A percentile compares a stretch with the other conserved stretches of the same genome.
phyloP scores from a whole-genome alignment of 2,329 filamentous ascomycete genomes.

The Arthrinium puccinioides region DNA sequence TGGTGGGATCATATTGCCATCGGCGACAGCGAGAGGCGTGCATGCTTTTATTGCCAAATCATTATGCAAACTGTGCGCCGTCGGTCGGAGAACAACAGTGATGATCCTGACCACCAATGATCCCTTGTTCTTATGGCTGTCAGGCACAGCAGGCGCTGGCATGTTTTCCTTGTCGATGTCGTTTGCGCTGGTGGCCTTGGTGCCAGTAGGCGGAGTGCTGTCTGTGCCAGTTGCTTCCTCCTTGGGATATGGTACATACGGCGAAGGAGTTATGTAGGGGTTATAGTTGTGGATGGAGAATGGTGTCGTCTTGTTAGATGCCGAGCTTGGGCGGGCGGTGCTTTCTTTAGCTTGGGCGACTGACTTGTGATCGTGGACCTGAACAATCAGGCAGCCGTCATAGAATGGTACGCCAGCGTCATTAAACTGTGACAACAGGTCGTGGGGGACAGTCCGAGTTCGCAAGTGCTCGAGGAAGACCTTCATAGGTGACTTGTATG shows the following conservation, averaged over 20 bases:
- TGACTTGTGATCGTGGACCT: conserved; percentile 82
- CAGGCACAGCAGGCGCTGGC: conserved; percentile 40
- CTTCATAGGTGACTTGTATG: conserved; percentile 88
- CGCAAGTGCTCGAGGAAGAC: conserved; percentile 71
- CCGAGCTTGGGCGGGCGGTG: conserved; percentile 42
- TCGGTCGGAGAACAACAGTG: conserved; percentile 81
- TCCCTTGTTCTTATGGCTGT: conserved; percentile 33
- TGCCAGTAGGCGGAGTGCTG: conserved; percentile 19
- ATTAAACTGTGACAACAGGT: conserved; percentile 74
- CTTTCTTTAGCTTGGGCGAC: conserved; percentile 50
- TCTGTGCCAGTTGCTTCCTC: conserved; percentile 27
- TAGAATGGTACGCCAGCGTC: conserved; percentile 73
- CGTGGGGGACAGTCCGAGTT: conserved; percentile 75
- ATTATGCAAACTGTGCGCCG: conserved; percentile 63
- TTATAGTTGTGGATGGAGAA: conserved; percentile 93
- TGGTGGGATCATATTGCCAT: conserved; percentile 45
- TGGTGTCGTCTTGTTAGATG: conserved; percentile 55
- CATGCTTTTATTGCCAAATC: conserved; percentile 72
- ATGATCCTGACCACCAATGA: conserved; percentile 57
- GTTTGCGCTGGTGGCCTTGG: conserved; percentile 31
- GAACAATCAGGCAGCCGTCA: conserved; percentile 89
- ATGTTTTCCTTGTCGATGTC: conserved; percentile 53
- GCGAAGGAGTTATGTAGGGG: conserved; percentile 81
- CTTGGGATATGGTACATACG: conserved; percentile 69
- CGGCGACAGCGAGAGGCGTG: conserved; percentile 51